Conservation (phyloP, 2,329 filamentous ascomycete genomes). For the Sarocladium brachiariae region DNA sequence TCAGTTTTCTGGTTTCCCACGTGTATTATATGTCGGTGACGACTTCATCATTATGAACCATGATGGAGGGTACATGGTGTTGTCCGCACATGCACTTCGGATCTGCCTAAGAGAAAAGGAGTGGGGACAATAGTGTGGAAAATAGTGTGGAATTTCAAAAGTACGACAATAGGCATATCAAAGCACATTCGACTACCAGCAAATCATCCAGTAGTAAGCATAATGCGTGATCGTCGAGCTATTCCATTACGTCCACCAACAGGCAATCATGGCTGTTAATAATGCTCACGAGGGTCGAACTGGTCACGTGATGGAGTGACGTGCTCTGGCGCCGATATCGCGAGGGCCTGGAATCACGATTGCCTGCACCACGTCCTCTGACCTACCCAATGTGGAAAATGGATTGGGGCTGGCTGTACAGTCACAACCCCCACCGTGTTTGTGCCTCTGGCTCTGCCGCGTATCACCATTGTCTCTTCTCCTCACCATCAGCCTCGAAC, state of each 20-base stretch:
- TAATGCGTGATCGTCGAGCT: too few species aligned
- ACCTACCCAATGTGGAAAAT: constrained; percentile 4
- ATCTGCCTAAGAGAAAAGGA: background rate
- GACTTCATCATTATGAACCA: background rate
- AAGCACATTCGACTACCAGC: too few species aligned
- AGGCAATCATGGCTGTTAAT: too few species aligned
- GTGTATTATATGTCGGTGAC: background rate
- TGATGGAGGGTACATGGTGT: background rate
- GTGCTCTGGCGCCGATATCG: constrained; percentile 8
- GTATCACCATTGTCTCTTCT: background rate
- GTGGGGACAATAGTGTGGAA: too few species aligned
- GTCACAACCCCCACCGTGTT: background rate
- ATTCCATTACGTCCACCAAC: too few species aligned
- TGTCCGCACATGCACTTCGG: background rate
- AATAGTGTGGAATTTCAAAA: too few species aligned
- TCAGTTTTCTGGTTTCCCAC: background rate
- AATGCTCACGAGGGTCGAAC: too few species aligned
- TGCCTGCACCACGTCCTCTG: background rate
- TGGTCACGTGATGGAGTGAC: background rate
- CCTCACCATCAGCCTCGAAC: background rate
- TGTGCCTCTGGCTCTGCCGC: background rate
- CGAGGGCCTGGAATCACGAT: constrained; percentile 2
- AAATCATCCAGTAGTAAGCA: too few species aligned
- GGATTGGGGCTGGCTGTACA: constrained; percentile 6
- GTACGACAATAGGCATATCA: too few species aligned